Evolutionary conservation across 1,284 basidiomycete species (phyloP), one percentile per base, ranked within the genome.

Genomic region (Neotropicomus parvogracilis): DNA sequence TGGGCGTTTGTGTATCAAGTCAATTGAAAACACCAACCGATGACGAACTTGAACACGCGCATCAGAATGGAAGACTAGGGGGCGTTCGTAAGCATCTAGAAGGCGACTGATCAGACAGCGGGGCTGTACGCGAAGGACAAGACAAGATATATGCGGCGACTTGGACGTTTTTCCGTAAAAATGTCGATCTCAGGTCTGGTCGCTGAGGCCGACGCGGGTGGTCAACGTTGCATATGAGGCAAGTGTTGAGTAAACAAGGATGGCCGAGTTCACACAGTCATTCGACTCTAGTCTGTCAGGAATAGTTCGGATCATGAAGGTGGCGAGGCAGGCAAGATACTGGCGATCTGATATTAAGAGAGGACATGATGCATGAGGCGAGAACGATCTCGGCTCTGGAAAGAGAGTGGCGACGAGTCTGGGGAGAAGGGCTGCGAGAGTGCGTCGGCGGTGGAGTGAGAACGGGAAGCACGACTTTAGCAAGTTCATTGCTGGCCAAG

Each of bases 301-400:
- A 37, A 40, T 44, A 28, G 48, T 47, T 52, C 64, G 60, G 64
- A 62, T 64, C 60, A 65, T 65, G 64, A 64, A 44, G 12, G 43
- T 24, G 58, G 62, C 33, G 61, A 64, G 60, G 63, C 62, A 49
- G 48, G 39, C 3, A 38, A 57, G 51, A 43, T 48, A 39, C 46
- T 62, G 56, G 63, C 63, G 62, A 66, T 64, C 63, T 56, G 58
- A 62, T 64, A 66, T 66, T 20, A 66, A 64, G 51, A 46, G 43
- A 35, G 56, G 48, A 12, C 60, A 59, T 53, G 62, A 65, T 64
- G 51, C 64, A 59, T 38, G 59, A 61, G 63, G 59, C 62, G 16
- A 60, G 55, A 29, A 35, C 13, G 29, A 26, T 14, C 36, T 31
- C 3, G 40, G 19, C 19, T 21, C 9, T 40, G 34, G 52, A 19